Evolutionary conservation across 2,329 filamentous ascomycete species (phyloP), one percentile per base, ranked within the genome.

Genomic region (Metarhizium anisopliae): DNA sequence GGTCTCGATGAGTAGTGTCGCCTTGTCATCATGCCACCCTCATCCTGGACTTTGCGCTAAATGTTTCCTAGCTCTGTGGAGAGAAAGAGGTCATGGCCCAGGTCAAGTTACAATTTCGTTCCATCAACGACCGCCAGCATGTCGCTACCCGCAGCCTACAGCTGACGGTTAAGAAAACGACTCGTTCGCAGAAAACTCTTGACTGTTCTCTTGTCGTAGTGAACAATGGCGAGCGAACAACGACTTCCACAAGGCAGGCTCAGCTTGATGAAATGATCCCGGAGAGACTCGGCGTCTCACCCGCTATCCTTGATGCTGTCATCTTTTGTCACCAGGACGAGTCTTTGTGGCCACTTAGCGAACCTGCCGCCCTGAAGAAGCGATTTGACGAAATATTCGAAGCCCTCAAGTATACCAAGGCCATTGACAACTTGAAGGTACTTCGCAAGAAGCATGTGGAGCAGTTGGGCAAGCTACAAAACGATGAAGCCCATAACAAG

Each of bases 281-380:
- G 0, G 83, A 89, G 62, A 87, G 90, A 61, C 80, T 99, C 0
- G 94, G 94, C 42, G 94, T 96, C 3, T 94, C 91, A 1, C 85
- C 86, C 55, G 92, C 94, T 13, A 86, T 99, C 55, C 80, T 99
- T 30, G 92, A 97, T 62, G 88, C 87, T 57, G 94, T 99, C 68
- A 96, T 99, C 62, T 99, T 99, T 73, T 99, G 94, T 69, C 94
- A 99, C 67, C 94, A 99, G 68, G 94, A 99, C 68, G 94, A 99
- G 62, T 96, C 93, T 30, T 73, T 97, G 32, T 99, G 94, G 94
- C 94, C 94, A 0, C 85, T 99, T 79, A 95, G 90, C 67, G 90
- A 95, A 65, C 90, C 94, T 0, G 77, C 82, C 0, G 83, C 83
- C 0, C 76, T 99, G 52, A 99, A 99, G 72, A 95, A 95, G 70